These are phyloP conservation scores for Irpex lacteus DNA, from an alignment of 1,284 basidiomycete genomes.

Conservation along the genomic window DNA sequence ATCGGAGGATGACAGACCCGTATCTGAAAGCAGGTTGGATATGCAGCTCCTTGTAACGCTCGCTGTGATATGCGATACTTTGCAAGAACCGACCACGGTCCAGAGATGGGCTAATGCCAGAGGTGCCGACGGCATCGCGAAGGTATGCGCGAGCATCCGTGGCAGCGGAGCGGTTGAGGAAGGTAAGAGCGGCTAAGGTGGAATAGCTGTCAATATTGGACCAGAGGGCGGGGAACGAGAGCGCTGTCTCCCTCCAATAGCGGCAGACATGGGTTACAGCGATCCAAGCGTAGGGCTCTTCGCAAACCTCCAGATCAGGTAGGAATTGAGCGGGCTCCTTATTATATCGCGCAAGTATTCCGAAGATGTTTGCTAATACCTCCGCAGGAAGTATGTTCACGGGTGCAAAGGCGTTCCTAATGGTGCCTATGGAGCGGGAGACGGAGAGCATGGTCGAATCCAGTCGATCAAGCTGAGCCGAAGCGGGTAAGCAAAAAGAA, in stretches of 20 bases:
- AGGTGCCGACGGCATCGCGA: constrained; percentile 13
- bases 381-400: constrained; percentile 24
- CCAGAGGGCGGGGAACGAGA: constrained; percentile 25
- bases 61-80: constrained; percentile 11
- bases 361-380: constrained; percentile 24
- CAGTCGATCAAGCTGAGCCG: constrained; percentile 9
- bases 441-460: constrained; percentile 6
- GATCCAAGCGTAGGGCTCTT: constrained; percentile 16
- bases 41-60: constrained; percentile 15
- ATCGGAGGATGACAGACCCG: constrained; percentile 12
- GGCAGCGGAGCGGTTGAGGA: constrained; percentile 16
- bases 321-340: constrained; percentile 11
- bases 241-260: constrained; percentile 24
- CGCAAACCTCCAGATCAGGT: constrained; percentile 7
- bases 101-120: constrained; percentile 12
- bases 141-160: constrained; percentile 15
- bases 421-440: constrained; percentile 7
- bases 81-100: constrained; percentile 14
- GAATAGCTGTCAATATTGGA: constrained; percentile 21
- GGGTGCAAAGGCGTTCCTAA: constrained; percentile 18
- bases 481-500: background rate
- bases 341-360: constrained; percentile 8
- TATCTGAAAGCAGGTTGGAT: constrained; percentile 19
- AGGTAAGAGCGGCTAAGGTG: constrained; percentile 14
- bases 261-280: constrained; percentile 22